Evolutionary conservation across 78 protist genomes (phyloP).

Genomic region (Pigoraptor vietnamica): DNA sequence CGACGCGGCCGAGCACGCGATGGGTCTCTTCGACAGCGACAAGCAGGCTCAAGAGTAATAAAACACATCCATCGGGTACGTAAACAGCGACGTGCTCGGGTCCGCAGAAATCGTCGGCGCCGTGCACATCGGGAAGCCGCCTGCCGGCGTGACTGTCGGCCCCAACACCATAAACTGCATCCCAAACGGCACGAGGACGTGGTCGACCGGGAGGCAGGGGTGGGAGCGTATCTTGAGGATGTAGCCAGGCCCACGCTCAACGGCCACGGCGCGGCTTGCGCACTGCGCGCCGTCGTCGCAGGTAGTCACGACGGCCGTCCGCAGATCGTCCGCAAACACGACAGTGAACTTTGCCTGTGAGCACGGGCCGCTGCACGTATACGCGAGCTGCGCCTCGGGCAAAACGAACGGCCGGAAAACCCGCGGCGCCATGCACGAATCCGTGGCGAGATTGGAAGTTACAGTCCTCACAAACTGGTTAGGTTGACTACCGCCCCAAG

Average conservation of each 20-base stretch:
- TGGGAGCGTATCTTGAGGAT: background rate
- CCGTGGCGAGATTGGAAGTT: background rate
- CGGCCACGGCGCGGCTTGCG: background rate
- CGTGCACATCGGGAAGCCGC: too few species aligned
- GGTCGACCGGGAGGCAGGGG: background rate
- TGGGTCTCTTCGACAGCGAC: too few species aligned
- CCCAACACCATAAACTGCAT: background rate
- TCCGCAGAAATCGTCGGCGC: too few species aligned
- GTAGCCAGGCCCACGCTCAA: background rate
- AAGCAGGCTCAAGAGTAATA: too few species aligned
- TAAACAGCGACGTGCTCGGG: too few species aligned
- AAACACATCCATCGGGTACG: too few species aligned
- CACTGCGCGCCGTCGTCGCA: background rate
- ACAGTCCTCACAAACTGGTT: background rate
- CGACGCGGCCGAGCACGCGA: too few species aligned
- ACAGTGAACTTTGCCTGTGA: too few species aligned
- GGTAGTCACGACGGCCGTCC: background rate
- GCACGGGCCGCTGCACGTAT: background rate
- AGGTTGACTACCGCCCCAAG: background rate
- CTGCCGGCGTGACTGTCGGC: too few species aligned
- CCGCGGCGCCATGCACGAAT: background rate
- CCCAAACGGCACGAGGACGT: background rate
- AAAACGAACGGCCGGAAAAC: background rate
- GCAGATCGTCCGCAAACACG: background rate
- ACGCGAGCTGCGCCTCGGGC: background rate